Evolutionary conservation across 2,329 filamentous ascomycete genomes (phyloP), one percentile per base, ranked within the genome.

Genomic region (Biscogniauxia sp.): DNA sequence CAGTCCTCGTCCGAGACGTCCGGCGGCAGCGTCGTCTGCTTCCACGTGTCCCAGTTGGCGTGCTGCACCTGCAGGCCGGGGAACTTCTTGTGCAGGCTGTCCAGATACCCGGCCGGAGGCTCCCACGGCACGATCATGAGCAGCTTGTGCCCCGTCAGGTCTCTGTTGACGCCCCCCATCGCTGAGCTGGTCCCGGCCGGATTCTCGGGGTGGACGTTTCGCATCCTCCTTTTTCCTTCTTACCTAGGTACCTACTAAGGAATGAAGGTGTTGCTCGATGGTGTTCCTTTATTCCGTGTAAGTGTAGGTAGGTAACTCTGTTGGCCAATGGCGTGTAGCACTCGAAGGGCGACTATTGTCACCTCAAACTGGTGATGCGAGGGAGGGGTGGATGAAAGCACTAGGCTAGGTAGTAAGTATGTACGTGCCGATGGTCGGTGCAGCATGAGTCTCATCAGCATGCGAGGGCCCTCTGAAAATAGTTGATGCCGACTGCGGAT

Each of bases 81-180:
- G 58, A 78, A 84, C 49, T 72, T 64, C 6, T 68, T 61, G 41
- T 73, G 70, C 5, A 84, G 70, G 9, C 67, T 64, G 4, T 77
- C 74, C 17, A 78, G 54, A 57, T 75, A 77, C 1, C 64, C 71
- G 0, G 68, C 41, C 0, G 79, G 70, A 0, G 74, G 71, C 1
- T 69, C 64, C 54, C 65, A 69, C 0, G 75, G 74, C 2, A 73
- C 64, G 6, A 82, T 63, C 55, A 82, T 67, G 23, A 84, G 64
- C 25, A 84, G 77, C 63, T 80, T 80, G 70, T 84, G 81, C 51
- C 79, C 80, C 53, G 73, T 73, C 53, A 83, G 74, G 41, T 77
- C 76, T 56, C 41, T 60, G 51, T 66, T 45, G 3, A 0, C 17
- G 9, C 8, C 19, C 53, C 8, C 19, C 53, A 41, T 55, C 20